Conservation (phyloP, 1,139 yeast species). For the Saccharomyces hybrid region DNA sequence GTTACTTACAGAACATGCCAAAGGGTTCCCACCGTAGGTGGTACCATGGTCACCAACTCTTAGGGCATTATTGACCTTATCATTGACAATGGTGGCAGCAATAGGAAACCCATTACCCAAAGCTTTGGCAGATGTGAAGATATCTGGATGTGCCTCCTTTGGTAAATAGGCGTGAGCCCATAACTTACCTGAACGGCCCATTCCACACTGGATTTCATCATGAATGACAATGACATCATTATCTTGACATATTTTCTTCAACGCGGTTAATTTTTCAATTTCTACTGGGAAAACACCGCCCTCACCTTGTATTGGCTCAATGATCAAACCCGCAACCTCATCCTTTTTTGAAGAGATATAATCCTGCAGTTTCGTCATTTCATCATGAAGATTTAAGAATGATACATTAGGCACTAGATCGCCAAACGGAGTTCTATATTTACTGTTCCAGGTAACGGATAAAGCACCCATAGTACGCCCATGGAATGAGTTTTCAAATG, state of each 20-base stretch:
- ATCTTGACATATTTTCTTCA: slow-evolving; percentile 61
- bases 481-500: slow-evolving; percentile 87
- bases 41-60: slow-evolving; percentile 96
- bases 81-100: slow-evolving; percentile 86
- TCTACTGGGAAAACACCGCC: slow-evolving; percentile 80
- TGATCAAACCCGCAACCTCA: slow-evolving; percentile 83
- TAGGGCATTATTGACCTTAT: slow-evolving; percentile 61
- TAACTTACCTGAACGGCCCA: slow-evolving; percentile 83
- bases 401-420: slow-evolving; percentile 84
- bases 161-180: slow-evolving; percentile 87
- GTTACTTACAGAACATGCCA: slow-evolving; percentile 75
- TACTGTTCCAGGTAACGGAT: slow-evolving; percentile 84
- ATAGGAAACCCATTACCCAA: slow-evolving; percentile 97
- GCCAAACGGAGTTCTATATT: slow-evolving; percentile 83
- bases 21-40: slow-evolving; percentile 95
- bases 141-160: slow-evolving; percentile 82
- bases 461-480: slow-evolving; percentile 94
- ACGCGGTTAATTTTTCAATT: slow-evolving; percentile 52
- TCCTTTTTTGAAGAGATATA: slow-evolving; percentile 46
- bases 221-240: slow-evolving; percentile 73
- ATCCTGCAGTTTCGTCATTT: slow-evolving; percentile 21
- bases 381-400: slow-evolving; percentile 27
- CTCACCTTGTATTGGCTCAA: slow-evolving; percentile 97
- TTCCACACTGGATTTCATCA: slow-evolving; percentile 96
- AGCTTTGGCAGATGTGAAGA: slow-evolving; percentile 90